Percentiles rank a stretch among this genome's conserved stretches.
phyloP scores from a whole-genome alignment of 306 rosid genomes.

The Hippophae gyantsensis region DNA sequence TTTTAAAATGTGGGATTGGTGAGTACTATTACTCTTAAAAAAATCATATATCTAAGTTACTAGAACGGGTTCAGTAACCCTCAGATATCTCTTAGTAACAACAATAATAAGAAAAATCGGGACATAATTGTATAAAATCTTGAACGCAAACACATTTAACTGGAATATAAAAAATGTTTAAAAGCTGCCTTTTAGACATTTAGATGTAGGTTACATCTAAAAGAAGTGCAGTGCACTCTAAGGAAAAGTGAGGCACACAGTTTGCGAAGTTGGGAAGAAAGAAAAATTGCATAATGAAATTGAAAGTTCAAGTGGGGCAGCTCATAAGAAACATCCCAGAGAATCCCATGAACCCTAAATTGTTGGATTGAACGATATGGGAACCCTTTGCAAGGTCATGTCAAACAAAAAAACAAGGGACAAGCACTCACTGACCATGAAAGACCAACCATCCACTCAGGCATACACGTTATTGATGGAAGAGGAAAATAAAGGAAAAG shows the following conservation, averaged over 20 bases:
- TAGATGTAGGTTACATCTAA: not conserved
- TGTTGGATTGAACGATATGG: no score
- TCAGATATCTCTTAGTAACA: not conserved
- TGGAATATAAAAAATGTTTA: not conserved
- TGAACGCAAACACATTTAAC: not conserved
- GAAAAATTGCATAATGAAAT: no score
- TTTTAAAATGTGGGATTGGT: constrained; percentile 8
- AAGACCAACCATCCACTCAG: no score
- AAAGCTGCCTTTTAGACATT: not conserved
- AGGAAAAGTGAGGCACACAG: not conserved
- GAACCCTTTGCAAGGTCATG: no score
- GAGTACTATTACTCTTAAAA: constrained; percentile 2
- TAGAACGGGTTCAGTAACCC: no score
- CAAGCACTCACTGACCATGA: not conserved
- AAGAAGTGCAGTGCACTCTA: not conserved
- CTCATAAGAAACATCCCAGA: not conserved
- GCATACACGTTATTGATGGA: not conserved
- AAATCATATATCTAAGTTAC: not conserved
- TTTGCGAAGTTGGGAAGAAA: no score
- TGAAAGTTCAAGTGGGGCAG: not conserved
- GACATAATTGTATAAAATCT: not conserved
- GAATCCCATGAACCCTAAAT: not conserved
- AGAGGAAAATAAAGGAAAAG: constrained; percentile 1
- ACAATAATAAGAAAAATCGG: no score
- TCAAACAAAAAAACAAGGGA: not conserved